Base-by-base conservation (phyloP, 441 rosid genomes). In the Theobroma grandiflorum region DNA sequence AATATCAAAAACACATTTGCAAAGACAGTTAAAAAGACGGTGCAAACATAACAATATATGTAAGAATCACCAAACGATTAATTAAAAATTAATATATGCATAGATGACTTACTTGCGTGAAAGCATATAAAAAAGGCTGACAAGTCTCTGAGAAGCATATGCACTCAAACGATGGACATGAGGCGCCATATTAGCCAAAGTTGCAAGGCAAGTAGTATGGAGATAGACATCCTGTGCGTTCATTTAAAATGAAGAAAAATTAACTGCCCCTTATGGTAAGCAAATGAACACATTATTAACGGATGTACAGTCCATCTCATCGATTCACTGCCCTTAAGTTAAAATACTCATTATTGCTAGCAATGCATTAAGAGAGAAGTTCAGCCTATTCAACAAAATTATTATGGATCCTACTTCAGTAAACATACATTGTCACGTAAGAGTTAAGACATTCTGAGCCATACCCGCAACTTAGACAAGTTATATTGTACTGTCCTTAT, bases 131-230 rank as follows among this genome's bases (percentile, higher is more conserved):
- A 97, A 97, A 78, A 97, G 98, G 86, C 99, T 97, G 89, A 97
- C 96, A 70, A 97, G 90, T 82, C 98, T 93, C 88, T 97, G 98
- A 26, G 99, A 97, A 83, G 99, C 99, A 88, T 95, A 95, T 81
- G 98, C 97, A 90, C 98, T 97, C 89, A 97, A 87, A 52, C 91
- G 98, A 86, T 95, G 96, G 81, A 90, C 90, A 88, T 97, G 99
- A 82, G 99, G 99, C 64, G 99, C 99, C 98, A 95, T 97, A 90
- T 97, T 97, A 78, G 99, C 99, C 88, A 97, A 87, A 72, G 98
- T 94, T 53, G 99, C 99, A 37, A 97, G 89, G 86, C 99, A 95
- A 79, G 97, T 97, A 53, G 99, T 97, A 82, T 97, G 99, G 45
- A 97, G 91, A 89, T 97, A 97, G 63, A 97, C 97, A 91, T 97